Base-by-base conservation (phyloP, 108 stramenopile species). In the Pinguiococcus pyrenoidosus region DNA sequence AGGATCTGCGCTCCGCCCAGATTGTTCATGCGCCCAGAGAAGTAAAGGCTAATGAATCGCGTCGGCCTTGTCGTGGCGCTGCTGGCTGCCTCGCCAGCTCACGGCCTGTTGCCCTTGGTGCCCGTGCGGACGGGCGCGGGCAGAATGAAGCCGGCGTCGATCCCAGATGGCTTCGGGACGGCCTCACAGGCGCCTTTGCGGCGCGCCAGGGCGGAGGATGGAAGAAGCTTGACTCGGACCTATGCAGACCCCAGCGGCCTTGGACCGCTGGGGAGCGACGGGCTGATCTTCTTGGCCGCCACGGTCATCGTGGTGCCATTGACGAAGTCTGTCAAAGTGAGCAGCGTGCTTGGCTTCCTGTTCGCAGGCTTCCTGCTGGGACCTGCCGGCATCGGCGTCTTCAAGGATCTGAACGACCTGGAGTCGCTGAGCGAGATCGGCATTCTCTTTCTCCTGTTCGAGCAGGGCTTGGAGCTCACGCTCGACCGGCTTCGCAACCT, bases 391-490 rank as follows among this genome's bases (percentile, higher is more conserved):
- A 18, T 67, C 16, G 39, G 52, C 56, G 10, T 56, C 20, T 57
- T 64, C 37, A 40, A 50, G 35, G 61, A 67, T 29, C 48, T 67
- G 0, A 17, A 13, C 23, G 66, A 63, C 25, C 48, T 63, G 13
- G 52, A 67, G 18, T 33, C 44, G 3, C 56, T 67, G 1, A 62
- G 58, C 3, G 66, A 67, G 49, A 48, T 67, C 18, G 66, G 66
- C 17, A 64, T 67, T 26, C 62, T 32, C 5, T 67, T 67, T 34
- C 29, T 67, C 12, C 23, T 67, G 23, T 67, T 67, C 33, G 66
- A 67, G 57, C 66, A 67, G 25, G 66, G 66, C n/a, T 40, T 67
- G n/a, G 66, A 67, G 56, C 56, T 67, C 18, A 67, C 61, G 22
- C 32, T 64, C 4, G 53, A 54, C 32, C 22, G 66, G 29, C 20